These are phyloP conservation scores for Eucalyptus melliodora DNA, from an alignment of 345 rosid species.

Conservation along the genomic window DNA sequence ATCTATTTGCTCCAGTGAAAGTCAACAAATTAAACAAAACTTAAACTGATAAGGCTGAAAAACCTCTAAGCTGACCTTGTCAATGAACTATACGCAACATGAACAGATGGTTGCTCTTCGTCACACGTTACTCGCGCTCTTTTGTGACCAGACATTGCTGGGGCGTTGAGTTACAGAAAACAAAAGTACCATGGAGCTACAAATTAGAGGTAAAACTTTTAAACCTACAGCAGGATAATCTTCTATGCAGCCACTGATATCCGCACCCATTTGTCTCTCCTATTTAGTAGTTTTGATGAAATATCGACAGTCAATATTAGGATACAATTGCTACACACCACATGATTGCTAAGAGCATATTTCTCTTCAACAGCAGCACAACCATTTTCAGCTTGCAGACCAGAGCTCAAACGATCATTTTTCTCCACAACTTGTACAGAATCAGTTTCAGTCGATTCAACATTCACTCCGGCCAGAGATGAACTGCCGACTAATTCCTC, in stretches of 20 bases:
- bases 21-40: neutral
- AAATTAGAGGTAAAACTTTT: neutral
- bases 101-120: slow-evolving; percentile 65
- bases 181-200: neutral
- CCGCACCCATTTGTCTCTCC: neutral
- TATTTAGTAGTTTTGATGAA: neutral
- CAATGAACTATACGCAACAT: slow-evolving; percentile 51
- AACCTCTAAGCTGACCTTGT: slow-evolving; percentile 52
- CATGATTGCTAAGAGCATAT: neutral
- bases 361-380: slow-evolving; percentile 6
- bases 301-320: neutral
- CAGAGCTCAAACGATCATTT: slow-evolving; percentile 1
- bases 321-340: slow-evolving; percentile 50
- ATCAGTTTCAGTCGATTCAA: slow-evolving; percentile 15
- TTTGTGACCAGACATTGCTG: slow-evolving; percentile 64
- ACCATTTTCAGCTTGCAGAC: slow-evolving; percentile 11
- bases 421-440: slow-evolving; percentile 19
- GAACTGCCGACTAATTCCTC: slow-evolving; percentile 21
- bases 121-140: slow-evolving; percentile 39
- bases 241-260: neutral
- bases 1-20: neutral
- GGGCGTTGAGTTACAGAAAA: slow-evolving; percentile 38
- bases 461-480: slow-evolving; percentile 16
- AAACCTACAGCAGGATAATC: neutral
- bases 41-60: neutral